Evolutionary conservation across 164 flowering plant species (phyloP).

Genomic region (Malania oleifera): DNA sequence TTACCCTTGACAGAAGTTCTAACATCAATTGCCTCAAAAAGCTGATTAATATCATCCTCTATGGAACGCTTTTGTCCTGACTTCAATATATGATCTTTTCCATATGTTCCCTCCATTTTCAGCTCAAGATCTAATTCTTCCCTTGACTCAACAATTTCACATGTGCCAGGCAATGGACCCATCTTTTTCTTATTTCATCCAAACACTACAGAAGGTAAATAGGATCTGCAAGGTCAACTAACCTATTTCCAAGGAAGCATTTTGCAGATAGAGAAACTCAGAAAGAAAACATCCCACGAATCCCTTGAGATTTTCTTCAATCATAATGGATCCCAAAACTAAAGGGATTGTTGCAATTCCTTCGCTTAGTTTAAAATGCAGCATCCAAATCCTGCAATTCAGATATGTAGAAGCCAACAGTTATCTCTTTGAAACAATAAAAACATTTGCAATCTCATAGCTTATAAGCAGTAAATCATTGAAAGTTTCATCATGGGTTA

Average conservation of each 20-base stretch:
- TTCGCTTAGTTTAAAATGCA: slow-evolving; percentile 13
- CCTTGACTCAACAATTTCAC: slow-evolving; percentile 61
- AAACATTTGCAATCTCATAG: no score
- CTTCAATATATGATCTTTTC: slow-evolving; percentile 15
- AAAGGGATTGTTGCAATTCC: background rate
- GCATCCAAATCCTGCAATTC: slow-evolving; percentile 26
- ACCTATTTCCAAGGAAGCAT: slow-evolving; percentile 30
- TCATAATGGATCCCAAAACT: slow-evolving; percentile 12
- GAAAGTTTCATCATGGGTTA: no score
- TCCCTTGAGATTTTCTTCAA: slow-evolving; percentile 8
- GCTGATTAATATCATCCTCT: slow-evolving; percentile 60
- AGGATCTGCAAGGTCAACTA: slow-evolving; percentile 13
- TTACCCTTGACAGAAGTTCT: slow-evolving; percentile 30
- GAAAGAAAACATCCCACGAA: slow-evolving; percentile 9
- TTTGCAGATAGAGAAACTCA: slow-evolving; percentile 9
- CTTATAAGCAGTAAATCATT: no score
- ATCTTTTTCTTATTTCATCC: slow-evolving; percentile 18
- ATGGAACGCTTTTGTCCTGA: slow-evolving; percentile 33
- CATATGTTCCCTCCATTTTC: slow-evolving; percentile 16
- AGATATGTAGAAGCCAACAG: background rate
- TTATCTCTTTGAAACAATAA: no score
- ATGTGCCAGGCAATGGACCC: slow-evolving; percentile 32
- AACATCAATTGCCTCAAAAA: slow-evolving; percentile 51
- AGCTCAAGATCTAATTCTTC: slow-evolving; percentile 33
- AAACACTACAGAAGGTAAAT: background rate